Conservation (phyloP, 1,284 basidiomycete species). For the Peniophora sp. region DNA sequence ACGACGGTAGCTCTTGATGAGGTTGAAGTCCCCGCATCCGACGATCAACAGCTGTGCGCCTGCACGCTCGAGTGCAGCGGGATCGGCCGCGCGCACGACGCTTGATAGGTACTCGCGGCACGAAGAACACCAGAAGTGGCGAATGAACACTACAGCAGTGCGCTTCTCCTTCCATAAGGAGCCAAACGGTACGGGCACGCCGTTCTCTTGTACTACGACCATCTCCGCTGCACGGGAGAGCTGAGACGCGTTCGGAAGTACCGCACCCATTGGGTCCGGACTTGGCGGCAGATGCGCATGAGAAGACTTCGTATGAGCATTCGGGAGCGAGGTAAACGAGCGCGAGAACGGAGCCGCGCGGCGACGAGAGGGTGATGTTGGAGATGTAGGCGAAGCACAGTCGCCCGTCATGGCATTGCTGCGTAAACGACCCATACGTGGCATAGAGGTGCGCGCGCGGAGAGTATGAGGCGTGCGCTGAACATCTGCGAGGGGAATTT, state of each 20-base stretch:
- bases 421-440: background rate
- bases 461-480: no score
- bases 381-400: background rate
- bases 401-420: background rate
- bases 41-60: constrained; percentile 63
- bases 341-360: background rate
- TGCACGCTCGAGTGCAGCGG: constrained; percentile 44
- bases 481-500: no score
- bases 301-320: no score
- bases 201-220: constrained; percentile 59
- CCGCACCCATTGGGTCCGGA: background rate
- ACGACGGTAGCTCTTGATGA: constrained; percentile 67
- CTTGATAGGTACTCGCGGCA: constrained; percentile 83
- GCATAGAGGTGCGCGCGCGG: no score
- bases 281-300: no score
- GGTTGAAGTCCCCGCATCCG: constrained; percentile 69
- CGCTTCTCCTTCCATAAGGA: constrained; percentile 58
- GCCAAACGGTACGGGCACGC: constrained; percentile 61
- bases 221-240: constrained; percentile 57
- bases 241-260: constrained; percentile 36
- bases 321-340: background rate
- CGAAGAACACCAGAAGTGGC: constrained; percentile 75
- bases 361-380: background rate
- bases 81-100: constrained; percentile 44
- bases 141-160: constrained; percentile 70